Evolutionary conservation across 75 land plant species (phyloP), one percentile per base, ranked within the genome.

Genomic region (Larix kaempferi): DNA sequence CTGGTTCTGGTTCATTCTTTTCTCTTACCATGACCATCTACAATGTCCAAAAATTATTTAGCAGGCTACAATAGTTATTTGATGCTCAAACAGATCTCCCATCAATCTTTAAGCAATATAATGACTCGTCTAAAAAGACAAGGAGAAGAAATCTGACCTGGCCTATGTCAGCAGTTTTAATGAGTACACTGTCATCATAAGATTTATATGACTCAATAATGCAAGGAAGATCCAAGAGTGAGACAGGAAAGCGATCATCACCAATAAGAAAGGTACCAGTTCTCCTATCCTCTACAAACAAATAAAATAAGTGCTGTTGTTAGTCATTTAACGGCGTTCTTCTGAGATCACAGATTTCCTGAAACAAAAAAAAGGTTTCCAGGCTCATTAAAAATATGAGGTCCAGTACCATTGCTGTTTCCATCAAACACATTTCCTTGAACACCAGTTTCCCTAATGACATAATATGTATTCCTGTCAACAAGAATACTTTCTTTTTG

Each of bases 141-240:
- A 49, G 12, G 54, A 44, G 55, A 21, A 71, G 14, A 37, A 29
- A 29, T 29, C 73, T 44, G 12, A 96, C 99, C 91, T 93, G 94
- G 66, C 93, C 93, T 84, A 96, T 78, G 77, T 96, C 99, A 8
- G 99, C 94, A 58, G 94, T 83, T 82, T 96, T 96, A 75, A 96
- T 89, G 17, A 96, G 83, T 44, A 88, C 93, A 90, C 75, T 90
- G 76, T 93, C 99, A 78, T 96, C 96, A 78, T 93, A 93, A 12
- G 96, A 93, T 84, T 96, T 96, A 83, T 90, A 91, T 1, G 94
- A 93, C 63, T 96, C 96, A 71, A 92, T 72, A 23, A 96, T 86
- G 71, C 88, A 83, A 44, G 99, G 99, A 73, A 96, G 88, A 82
- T 96, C 99, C 89, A 96, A 78, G 25, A 96, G 86, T 35, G 93